Base-by-base conservation (phyloP, 2,329 filamentous ascomycete species). In the Macrophomina pseudophaseolina region DNA sequence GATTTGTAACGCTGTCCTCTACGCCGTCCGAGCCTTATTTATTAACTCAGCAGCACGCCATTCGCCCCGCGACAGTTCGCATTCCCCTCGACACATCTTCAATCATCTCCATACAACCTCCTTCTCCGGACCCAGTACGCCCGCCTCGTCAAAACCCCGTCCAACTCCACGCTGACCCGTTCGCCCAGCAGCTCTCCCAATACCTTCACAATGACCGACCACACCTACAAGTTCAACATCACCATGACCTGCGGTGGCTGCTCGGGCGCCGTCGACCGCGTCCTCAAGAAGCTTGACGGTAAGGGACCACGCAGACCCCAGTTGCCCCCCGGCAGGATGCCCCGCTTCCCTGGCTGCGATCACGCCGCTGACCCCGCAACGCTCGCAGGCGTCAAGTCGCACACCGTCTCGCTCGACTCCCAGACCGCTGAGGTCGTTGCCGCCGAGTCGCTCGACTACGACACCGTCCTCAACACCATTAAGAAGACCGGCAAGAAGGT, bases 401-500 rank as follows among this genome's bases (percentile, higher is more conserved):
- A 90, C 87, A 89, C 94, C 65, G 92, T 97, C 70, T 93, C 88
- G 66, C 92, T 98, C 75, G 92, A 97, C 70, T 89, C 85, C 71
- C 93, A 98, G 80, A 93, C 87, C 69, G 94, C 93, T 70, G 88
- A 88, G 71, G 87, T 98, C 72, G 83, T 90, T 72, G 88, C 93
- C 70, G 87, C 89, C 71, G 84, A 88, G 4, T 83, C 81, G 65
- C 85, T 96, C 69, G 84, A 87, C 67, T 97, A 94, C 83, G 88
- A 92, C 71, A 92, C 88, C 58, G 92, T 97, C 67, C 88, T 97
- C 68, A 85, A 87, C 77, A 96, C 92, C 79, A 97, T 97, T 80
- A 89, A 91, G 86, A 97, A 97, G 88, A 97, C 94, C 12, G 94
- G 94, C 75, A 97, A 97, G 88, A 91, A 90, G 75, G 89, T 97